A percentile compares a stretch with the other conserved stretches of the same genome.
Evolutionary conservation across 2,329 filamentous ascomycete genomes (phyloP).

Genomic region (Lachnellula subtilissima): DNA sequence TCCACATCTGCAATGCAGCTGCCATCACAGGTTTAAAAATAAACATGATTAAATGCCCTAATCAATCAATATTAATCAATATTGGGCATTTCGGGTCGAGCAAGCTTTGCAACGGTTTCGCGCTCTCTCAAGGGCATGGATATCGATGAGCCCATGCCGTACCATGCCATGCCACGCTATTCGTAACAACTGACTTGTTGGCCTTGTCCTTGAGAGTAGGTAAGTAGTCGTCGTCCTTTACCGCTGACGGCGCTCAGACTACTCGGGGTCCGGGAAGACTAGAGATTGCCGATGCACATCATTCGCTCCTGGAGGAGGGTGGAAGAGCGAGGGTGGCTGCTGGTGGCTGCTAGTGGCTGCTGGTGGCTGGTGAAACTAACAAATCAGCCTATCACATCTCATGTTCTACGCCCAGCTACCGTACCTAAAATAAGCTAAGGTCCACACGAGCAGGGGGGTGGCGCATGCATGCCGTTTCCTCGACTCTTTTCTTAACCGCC

Average conservation of each 20-base stretch:
- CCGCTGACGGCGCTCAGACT: neutral
- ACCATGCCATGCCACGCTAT: too few species aligned
- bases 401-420: neutral
- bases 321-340: neutral
- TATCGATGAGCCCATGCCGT: neutral
- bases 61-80: neutral
- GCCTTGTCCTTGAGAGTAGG: too few species aligned
- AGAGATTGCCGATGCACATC: slow-evolving; percentile 11
- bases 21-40: neutral
- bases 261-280: neutral
- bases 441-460: too few species aligned
- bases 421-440: neutral
- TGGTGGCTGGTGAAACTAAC: slow-evolving; percentile 1
- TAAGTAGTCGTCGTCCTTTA: neutral
- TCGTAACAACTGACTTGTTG: neutral
- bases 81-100: neutral
- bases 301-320: slow-evolving; percentile 4
- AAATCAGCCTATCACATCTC: slow-evolving; percentile 10
- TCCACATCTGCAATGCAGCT: neutral
- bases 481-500: slow-evolving; percentile 11
- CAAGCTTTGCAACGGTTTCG: neutral
- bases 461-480: neutral
- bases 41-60: neutral
- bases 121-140: neutral
- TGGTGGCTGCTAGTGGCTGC: neutral